Conservation (phyloP, 805 yeast species). For the Tetrapisispora taiwanensis region DNA sequence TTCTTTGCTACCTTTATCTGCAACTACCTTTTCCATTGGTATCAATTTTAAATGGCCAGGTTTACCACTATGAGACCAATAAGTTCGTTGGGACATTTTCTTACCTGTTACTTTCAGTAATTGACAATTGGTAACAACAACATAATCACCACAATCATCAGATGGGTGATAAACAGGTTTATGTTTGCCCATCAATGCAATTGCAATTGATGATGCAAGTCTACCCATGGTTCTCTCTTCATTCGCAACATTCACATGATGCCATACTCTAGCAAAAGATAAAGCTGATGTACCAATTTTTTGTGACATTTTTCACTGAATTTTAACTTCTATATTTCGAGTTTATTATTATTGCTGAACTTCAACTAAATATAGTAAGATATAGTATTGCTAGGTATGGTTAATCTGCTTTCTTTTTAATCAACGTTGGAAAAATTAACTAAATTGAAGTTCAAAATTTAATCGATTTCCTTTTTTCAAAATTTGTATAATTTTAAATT, state of each 20-base stretch:
- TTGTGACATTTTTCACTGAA: slow-evolving; percentile 24
- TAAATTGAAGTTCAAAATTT: too few species aligned
- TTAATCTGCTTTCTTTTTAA: too few species aligned
- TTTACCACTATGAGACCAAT: slow-evolving; percentile 80
- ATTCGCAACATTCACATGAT: slow-evolving; percentile 80
- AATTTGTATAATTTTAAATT: too few species aligned
- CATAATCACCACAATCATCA: slow-evolving; percentile 90
- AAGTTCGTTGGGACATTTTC: slow-evolving; percentile 67
- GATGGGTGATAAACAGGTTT: slow-evolving; percentile 78
- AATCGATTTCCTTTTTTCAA: too few species aligned
- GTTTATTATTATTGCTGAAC: too few species aligned
- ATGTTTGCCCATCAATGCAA: slow-evolving; percentile 90
- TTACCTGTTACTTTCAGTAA: slow-evolving; percentile 76
- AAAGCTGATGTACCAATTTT: slow-evolving; percentile 44
- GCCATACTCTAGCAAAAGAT: slow-evolving; percentile 86
- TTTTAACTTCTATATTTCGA: not conserved
- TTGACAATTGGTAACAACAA: slow-evolving; percentile 88
- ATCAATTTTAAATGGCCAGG: slow-evolving; percentile 83
- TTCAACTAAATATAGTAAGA: too few species aligned
- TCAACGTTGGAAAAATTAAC: too few species aligned
- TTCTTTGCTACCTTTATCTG: slow-evolving; percentile 82
- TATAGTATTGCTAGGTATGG: too few species aligned
- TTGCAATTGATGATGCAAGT: slow-evolving; percentile 80
- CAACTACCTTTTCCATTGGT: slow-evolving; percentile 68
- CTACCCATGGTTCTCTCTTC: slow-evolving; percentile 87